These are phyloP conservation scores for Ilyonectria robusta DNA, from an alignment of 2,329 filamentous ascomycete genomes.

Conservation along the genomic window DNA sequence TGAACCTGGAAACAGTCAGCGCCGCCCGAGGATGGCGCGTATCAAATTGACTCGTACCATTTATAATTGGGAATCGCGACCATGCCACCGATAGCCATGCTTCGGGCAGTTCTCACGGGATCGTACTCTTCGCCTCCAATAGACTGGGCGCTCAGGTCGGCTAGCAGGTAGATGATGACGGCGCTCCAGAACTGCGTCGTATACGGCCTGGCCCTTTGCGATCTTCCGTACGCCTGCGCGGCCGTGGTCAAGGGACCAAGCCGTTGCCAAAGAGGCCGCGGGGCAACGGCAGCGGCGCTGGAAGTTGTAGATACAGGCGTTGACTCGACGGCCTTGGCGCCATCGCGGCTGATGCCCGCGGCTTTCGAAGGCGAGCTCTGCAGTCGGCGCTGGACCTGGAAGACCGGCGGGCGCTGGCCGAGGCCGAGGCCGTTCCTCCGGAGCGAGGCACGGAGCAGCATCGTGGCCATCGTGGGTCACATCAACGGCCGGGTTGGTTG, in stretches of 20 bases:
- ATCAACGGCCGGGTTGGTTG: not conserved
- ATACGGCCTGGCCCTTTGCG: slow-evolving; percentile 81
- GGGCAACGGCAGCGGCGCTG: slow-evolving; percentile 29
- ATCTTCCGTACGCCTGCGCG: slow-evolving; percentile 74
- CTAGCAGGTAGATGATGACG: slow-evolving; percentile 83
- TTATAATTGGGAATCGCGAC: slow-evolving; percentile 84
- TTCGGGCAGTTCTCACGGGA: slow-evolving; percentile 76
- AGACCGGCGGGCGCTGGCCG: slow-evolving; percentile 22
- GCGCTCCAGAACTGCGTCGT: slow-evolving; percentile 84
- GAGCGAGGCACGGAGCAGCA: slow-evolving; percentile 37
- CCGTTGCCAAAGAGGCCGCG: slow-evolving; percentile 67
- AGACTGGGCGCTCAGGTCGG: slow-evolving; percentile 83
- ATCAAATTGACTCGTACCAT: slow-evolving; percentile 70
- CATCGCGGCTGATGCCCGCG: not conserved
- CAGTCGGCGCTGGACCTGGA: slow-evolving; percentile 37
- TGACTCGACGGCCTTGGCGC: slow-evolving; percentile 27
- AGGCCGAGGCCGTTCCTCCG: slow-evolving; percentile 27
- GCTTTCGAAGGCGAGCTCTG: slow-evolving; percentile 27
- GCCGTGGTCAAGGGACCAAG: slow-evolving; percentile 69
- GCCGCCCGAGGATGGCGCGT: not conserved
- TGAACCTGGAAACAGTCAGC: slow-evolving; percentile 70
- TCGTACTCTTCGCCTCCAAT: slow-evolving; percentile 77
- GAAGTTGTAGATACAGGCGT: slow-evolving; percentile 35
- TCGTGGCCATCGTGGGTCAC: slow-evolving; percentile 34
- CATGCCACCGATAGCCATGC: slow-evolving; percentile 80